Evolutionary conservation across 1,284 basidiomycete genomes (phyloP).

Genomic region (Exobasidium cylindrosporum): DNA sequence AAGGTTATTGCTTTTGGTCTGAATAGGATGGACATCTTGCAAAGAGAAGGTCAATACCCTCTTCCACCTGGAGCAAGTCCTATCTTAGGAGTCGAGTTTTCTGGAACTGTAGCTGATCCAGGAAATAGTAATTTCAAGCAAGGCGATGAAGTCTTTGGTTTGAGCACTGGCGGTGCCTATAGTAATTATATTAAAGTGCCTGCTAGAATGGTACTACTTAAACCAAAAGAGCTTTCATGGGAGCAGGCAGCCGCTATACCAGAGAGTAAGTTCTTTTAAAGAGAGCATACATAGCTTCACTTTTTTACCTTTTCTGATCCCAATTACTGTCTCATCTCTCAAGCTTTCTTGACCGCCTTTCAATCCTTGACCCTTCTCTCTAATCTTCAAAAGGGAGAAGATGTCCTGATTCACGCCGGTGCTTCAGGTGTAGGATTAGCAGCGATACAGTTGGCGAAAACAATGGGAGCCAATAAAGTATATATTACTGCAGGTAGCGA

Average conservation of each 20-base stretch:
- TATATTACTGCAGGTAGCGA: conserved; percentile 72
- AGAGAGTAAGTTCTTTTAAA: conserved; percentile 22
- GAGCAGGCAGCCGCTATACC: conserved; percentile 62
- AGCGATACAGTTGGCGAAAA: conserved; percentile 80
- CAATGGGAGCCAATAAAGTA: conserved; percentile 62
- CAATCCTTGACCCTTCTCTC: conserved; percentile 42
- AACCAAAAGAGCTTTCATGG: conserved; percentile 75
- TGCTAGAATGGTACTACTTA: conserved; percentile 69
- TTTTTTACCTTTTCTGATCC: background rate
- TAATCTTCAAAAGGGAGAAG: conserved; percentile 63
- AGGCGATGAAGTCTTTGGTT: conserved; percentile 82
- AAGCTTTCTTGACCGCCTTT: conserved; percentile 47
- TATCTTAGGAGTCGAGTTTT: conserved; percentile 89
- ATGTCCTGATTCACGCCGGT: conserved; percentile 73
- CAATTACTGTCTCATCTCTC: background rate
- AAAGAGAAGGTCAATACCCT: conserved; percentile 59
- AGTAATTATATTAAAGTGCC: conserved; percentile 78
- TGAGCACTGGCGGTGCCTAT: conserved; percentile 72
- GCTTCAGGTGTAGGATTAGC: conserved; percentile 73
- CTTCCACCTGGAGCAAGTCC: conserved; percentile 71
- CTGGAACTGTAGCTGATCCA: conserved; percentile 55
- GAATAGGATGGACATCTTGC: conserved; percentile 53
- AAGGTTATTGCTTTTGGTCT: conserved; percentile 49
- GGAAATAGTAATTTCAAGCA: conserved; percentile 61
- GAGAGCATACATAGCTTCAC: background rate